These are phyloP conservation scores for Sporothrix humicola DNA, from an alignment of 2,329 filamentous ascomycete genomes.

Conservation along the genomic window DNA sequence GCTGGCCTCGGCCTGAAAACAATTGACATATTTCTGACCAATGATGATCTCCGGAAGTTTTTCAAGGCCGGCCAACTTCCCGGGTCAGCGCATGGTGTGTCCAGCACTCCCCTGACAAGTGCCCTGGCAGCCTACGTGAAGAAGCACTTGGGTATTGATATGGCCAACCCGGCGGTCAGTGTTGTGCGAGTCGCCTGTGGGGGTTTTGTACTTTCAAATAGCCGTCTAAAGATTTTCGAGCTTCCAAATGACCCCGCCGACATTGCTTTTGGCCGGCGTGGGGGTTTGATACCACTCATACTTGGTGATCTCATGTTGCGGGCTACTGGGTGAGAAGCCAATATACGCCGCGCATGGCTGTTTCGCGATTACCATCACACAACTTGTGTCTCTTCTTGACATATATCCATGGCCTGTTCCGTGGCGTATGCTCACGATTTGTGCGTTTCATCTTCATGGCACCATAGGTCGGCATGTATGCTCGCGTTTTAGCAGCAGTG, in stretches of 20 bases:
- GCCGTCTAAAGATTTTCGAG: constrained; percentile 56
- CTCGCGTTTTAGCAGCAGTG: no score
- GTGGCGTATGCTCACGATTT: no score
- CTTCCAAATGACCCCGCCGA: neutral
- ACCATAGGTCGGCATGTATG: no score
- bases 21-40: constrained; percentile 59
- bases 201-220: constrained; percentile 61
- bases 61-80: constrained; percentile 48
- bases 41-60: constrained; percentile 56
- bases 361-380: neutral
- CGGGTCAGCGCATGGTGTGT: constrained; percentile 6
- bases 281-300: constrained; percentile 20
- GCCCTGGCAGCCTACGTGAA: constrained; percentile 58
- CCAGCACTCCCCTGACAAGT: constrained; percentile 54
- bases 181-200: constrained; percentile 61
- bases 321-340: constrained; percentile 26
- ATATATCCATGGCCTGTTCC: no score
- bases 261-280: neutral
- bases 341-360: neutral
- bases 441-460: no score
- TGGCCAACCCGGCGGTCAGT: constrained; percentile 61
- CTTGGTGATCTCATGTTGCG: constrained; percentile 27
- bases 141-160: constrained; percentile 59
- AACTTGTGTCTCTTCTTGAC: neutral
- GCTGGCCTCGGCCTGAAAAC: constrained; percentile 48